Conservation (phyloP, 352 stramenopile species). For the Phytophthora brassicae region DNA sequence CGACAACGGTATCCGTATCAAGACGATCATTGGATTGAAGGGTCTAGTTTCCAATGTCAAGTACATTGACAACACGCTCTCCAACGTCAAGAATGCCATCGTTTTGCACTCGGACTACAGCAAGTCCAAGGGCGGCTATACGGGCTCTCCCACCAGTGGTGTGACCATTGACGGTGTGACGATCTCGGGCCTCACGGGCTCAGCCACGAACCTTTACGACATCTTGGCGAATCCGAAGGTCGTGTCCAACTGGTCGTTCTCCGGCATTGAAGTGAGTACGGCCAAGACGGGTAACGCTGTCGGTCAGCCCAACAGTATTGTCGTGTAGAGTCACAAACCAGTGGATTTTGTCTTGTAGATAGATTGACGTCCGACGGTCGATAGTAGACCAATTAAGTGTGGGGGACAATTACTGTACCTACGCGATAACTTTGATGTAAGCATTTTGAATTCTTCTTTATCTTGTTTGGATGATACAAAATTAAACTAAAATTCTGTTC, state of each 20-base stretch:
- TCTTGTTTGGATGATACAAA: too few relatives aligned
- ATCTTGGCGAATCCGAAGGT: constrained; percentile 19
- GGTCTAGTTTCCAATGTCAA: constrained; percentile 15
- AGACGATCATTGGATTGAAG: constrained; percentile 18
- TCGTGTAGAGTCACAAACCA: too few relatives aligned
- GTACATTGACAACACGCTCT: constrained; percentile 21
- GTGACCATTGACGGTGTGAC: constrained; percentile 23
- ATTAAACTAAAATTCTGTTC: too few relatives aligned
- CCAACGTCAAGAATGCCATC: constrained; percentile 19
- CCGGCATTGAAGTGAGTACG: constrained; percentile 24
- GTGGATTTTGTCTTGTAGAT: too few relatives aligned
- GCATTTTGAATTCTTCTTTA: too few relatives aligned
- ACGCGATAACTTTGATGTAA: too few relatives aligned
- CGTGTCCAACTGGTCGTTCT: constrained; percentile 27
- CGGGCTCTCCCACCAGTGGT: constrained; percentile 13
- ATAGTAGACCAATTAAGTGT: too few relatives aligned
- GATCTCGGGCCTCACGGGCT: constrained; percentile 4
- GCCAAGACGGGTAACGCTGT: constrained; percentile 29
- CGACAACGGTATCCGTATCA: constrained; percentile 26
- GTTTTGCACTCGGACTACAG: constrained; percentile 20
- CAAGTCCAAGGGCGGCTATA: constrained; percentile 24
- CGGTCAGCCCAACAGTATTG: constrained; percentile 12
- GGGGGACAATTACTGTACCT: too few relatives aligned
- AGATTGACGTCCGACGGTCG: too few relatives aligned
- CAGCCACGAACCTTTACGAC: constrained; percentile 24